Evolutionary conservation across 345 rosid genomes (phyloP), one percentile per base, ranked within the genome.

Genomic region (Trapa incisa): DNA sequence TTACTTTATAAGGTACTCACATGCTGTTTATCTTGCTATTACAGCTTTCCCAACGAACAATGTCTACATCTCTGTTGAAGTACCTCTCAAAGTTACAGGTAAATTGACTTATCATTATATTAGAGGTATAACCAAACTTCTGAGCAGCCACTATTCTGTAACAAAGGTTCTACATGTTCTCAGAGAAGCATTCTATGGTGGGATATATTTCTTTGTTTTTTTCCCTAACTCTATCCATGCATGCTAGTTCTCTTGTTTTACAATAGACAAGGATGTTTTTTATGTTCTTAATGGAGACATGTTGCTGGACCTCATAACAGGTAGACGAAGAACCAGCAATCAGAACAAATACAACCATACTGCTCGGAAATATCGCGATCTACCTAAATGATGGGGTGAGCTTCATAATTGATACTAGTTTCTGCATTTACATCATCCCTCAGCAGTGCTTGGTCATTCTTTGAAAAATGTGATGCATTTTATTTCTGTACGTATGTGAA

Each of bases 321-420:
- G 96, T 91, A 79, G 99, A 94, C 79, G 99, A 94, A 80, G 99
- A 94, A 76, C 87, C 99, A 66, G 97, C 97, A 61, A 94, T 94
- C 68, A 86, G 96, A 83, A 91, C 99, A 68, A 94, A 91, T 79
- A 91, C 97, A 73, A 94, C 99, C 71, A 94, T 94, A 75, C 84
- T 94, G 73, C 97, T 94, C 0, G 99, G 99, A 62, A 94, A 94
- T 75, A 94, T 94, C 72, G 96, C 96, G 29, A 87, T 81, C 85
- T 66, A 81, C 79, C 79, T 94, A 65, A 91, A 89, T 78, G 97
- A 94, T 76, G 97, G 96, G 87, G 99, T 94, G 67, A 83, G 74
- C 58, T 53, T 13, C 15, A 47, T 33, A 37, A 37, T 13, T 52
- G 14, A 37, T 56, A 64, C 42, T 15, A 3, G 15, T 11, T 50